A percentile compares a stretch with the other conserved stretches of the same genome.
phyloP scores from a whole-genome alignment of 345 rosid species.

The Euphorbia tirucalli region DNA sequence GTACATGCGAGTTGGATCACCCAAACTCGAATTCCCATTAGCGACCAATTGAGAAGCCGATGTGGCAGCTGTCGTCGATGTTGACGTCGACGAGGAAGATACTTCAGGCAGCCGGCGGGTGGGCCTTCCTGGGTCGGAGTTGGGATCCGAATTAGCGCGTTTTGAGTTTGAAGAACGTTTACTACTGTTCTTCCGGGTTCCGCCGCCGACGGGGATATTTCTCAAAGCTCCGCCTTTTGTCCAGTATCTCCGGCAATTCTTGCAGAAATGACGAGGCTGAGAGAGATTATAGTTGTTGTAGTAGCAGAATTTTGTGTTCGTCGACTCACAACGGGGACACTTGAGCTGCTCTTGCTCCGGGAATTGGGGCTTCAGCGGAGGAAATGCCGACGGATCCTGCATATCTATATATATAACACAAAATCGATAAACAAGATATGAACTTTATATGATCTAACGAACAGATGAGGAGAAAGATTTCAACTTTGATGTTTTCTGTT shows the following conservation, averaged over 20 bases:
- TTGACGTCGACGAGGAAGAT: conserved; percentile 7
- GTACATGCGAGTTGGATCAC: conserved; percentile 45
- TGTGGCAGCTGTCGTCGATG: conserved; percentile 6
- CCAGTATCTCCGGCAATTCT: conserved; percentile 90
- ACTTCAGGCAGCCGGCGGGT: conserved; percentile 22
- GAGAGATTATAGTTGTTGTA: conserved; percentile 91
- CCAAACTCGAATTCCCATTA: conserved; percentile 21
- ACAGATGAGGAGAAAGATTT: not conserved
- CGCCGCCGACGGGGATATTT: conserved; percentile 92
- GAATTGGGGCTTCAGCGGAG: conserved; percentile 44
- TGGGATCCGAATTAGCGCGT: conserved; percentile 29
- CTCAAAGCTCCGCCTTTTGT: conserved; percentile 91
- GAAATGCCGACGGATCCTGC: conserved; percentile 55
- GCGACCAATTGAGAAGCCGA: not conserved
- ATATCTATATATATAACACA: conserved; percentile 25
- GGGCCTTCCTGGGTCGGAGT: conserved; percentile 23
- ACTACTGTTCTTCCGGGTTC: conserved; percentile 54
- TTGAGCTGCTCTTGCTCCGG: conserved; percentile 80
- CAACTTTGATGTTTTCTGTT: not conserved
- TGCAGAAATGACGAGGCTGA: conserved; percentile 87
- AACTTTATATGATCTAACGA: not conserved
- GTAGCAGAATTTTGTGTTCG: conserved; percentile 93
- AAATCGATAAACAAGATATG: not conserved
- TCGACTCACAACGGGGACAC: conserved; percentile 72
- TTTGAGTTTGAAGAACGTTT: conserved; percentile 47